Conservation (phyloP, 495 filamentous ascomycete genomes). For the Neurospora sp. region DNA sequence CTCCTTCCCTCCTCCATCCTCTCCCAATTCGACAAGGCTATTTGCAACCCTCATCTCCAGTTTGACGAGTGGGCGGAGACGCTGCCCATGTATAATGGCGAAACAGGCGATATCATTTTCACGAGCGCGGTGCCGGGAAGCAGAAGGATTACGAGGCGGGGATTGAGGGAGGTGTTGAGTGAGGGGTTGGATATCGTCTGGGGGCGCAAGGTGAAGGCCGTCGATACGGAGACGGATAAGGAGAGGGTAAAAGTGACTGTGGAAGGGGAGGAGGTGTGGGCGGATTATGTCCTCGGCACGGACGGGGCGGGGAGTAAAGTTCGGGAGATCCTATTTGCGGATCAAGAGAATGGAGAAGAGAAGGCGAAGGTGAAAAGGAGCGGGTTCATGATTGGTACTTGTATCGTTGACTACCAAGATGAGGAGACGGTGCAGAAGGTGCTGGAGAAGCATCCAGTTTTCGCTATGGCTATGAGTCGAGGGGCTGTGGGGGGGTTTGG, state of each 20-base stretch:
- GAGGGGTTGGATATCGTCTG: conserved; percentile 22
- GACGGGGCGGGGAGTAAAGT: conserved; percentile 37
- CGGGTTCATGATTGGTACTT: conserved; percentile 20
- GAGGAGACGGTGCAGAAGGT: conserved; percentile 24
- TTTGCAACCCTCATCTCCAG: conserved; percentile 29
- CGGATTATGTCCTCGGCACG: conserved; percentile 32
- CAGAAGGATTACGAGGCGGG: conserved; percentile 36
- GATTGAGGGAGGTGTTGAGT: conserved; percentile 21
- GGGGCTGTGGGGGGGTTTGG: conserved; percentile 8
- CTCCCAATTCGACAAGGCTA: conserved; percentile 22
- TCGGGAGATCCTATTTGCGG: conserved; percentile 24
- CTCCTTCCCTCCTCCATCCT: conserved; percentile 31
- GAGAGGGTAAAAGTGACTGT: conserved; percentile 42
- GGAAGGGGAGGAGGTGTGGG: conserved; percentile 32
- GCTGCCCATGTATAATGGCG: conserved; percentile 34
- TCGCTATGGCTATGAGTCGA: conserved; percentile 17
- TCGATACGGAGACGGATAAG: conserved; percentile 24
- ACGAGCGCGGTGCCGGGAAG: conserved; percentile 26
- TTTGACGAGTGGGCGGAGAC: conserved; percentile 24
- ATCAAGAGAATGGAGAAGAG: conserved; percentile 14
- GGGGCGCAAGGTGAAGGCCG: conserved; percentile 17
- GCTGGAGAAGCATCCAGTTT: conserved; percentile 17
- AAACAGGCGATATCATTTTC: conserved; percentile 36
- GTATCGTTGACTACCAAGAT: conserved; percentile 13
- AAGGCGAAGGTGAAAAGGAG: conserved; percentile 13